Base-by-base conservation (phyloP, 306 rosid genomes). In the Lablab purpureus region DNA sequence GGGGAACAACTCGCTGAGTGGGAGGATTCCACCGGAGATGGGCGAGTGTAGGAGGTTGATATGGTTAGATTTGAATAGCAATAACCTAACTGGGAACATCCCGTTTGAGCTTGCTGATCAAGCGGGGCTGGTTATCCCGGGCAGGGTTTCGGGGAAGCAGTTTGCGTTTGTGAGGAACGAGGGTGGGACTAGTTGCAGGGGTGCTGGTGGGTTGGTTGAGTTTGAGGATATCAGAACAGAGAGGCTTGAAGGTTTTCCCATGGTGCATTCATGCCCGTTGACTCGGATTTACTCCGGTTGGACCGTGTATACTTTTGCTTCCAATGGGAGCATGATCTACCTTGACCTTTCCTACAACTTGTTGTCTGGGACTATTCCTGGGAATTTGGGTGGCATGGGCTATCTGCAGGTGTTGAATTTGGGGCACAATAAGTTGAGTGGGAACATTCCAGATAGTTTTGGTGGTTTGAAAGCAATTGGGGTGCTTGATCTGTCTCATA, bases 141-240 rank as follows among this genome's bases (percentile, higher is more conserved):
- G 92, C n/a, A 73, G 77, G 51, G 94, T 87, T 69, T 88, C 97
- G 1, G 94, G 97, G 65, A 92, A 92, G 80, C 90, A 88, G 56
- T 92, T 88, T 88, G 97, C 82, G 46, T 92, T 90, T 71, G 90
- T 92, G 40, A 92, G 94, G 80, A 92, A 90, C 63, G 97, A 91
- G 74, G 97, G 94, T 2, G 93, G 97, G 47, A 88, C 92, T 50
- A 85, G 85, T 56, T 92, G 97, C 67, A 80, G 92, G 83, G 97
- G 97, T 14, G 94, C 97, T 2, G 97, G 97, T 62, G 94, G 97
- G 28, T 80, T 92, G 13, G 87, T 92, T 62, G 94, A 90, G 51
- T 88, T 92, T 67, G 91, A 84, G 55, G 97, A 89, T 41, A 80
- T 92, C 21, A 84, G 91, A 19, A 76, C 51, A 0, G 90, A 79